These are phyloP conservation scores for Cicer pinnatifidum DNA, from an alignment of 306 rosid species.

Conservation along the genomic window DNA sequence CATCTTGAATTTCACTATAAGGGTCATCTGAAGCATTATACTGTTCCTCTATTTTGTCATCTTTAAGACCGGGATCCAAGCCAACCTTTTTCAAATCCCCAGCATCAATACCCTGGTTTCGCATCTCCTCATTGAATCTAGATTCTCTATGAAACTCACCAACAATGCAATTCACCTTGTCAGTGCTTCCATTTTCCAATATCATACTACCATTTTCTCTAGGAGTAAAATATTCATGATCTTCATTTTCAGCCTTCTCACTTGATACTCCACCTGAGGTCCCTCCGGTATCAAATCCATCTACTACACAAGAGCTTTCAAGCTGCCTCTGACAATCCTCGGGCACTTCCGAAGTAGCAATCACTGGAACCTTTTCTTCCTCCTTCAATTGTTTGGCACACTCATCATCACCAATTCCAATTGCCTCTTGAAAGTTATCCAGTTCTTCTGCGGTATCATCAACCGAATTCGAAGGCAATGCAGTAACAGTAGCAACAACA, in stretches of 20 bases:
- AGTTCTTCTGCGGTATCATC: conserved; percentile 46
- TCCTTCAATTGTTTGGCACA: background rate
- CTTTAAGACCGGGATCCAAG: conserved; percentile 38
- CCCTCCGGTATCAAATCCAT: conserved; percentile 55
- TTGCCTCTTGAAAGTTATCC: conserved; percentile 60
- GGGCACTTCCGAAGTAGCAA: conserved; percentile 31
- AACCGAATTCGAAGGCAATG: conserved; percentile 32
- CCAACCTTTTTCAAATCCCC: conserved; percentile 44
- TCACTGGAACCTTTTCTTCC: conserved; percentile 2
- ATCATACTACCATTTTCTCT: conserved; percentile 39
- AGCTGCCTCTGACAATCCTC: conserved; percentile 17
- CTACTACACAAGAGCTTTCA: conserved; percentile 13
- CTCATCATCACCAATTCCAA: conserved; percentile 30
- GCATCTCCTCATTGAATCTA: conserved; percentile 45
- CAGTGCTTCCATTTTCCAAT: conserved; percentile 45
- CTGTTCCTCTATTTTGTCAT: conserved; percentile 34
- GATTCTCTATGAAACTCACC: conserved; percentile 44
- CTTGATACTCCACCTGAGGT: conserved; percentile 2
- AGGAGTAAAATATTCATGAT: conserved; percentile 41
- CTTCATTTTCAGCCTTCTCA: conserved; percentile 50
- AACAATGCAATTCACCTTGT: conserved; percentile 40
- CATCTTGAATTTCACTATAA: conserved; percentile 47
- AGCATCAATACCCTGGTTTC: conserved; percentile 40
- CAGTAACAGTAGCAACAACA: conserved; percentile 33
- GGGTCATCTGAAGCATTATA: conserved; percentile 44